Evolutionary conservation across 106 monocot genomes (phyloP).

Genomic region (Agapanthus africanus): DNA sequence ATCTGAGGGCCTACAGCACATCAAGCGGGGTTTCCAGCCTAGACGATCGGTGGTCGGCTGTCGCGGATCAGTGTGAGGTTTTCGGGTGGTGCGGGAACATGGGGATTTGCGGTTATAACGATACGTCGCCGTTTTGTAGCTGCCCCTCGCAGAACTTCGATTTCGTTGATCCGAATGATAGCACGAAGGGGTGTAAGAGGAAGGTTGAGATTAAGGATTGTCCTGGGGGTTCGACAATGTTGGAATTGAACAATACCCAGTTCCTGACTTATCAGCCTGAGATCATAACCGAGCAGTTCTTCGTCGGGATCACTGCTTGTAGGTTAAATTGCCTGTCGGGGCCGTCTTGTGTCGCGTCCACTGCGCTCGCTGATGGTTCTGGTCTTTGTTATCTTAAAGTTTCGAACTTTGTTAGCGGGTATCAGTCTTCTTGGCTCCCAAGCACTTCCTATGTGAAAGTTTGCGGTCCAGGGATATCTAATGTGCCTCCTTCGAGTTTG

Average conservation of each 20-base stretch:
- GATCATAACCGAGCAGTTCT: conserved; percentile 39
- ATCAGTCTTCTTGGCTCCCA: conserved; percentile 61
- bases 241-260: conserved; percentile 50
- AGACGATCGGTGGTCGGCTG: conserved; percentile 49
- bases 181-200: conserved; percentile 40
- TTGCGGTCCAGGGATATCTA: conserved; percentile 35
- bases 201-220: conserved; percentile 41
- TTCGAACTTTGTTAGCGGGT: conserved; percentile 53
- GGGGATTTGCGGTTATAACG: conserved; percentile 75
- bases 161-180: conserved; percentile 25
- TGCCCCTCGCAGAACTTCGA: conserved; percentile 79
- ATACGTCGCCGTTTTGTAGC: conserved; percentile 45
- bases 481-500: neutral
- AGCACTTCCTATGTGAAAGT: conserved; percentile 83
- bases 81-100: conserved; percentile 84
- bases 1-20: conserved; percentile 62
- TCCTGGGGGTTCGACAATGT: conserved; percentile 54
- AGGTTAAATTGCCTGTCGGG: conserved; percentile 52
- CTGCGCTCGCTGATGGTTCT: conserved; percentile 69
- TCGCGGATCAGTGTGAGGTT: conserved; percentile 78
- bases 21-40: conserved; percentile 1
- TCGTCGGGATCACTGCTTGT: conserved; percentile 63
- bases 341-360: conserved; percentile 55
- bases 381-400: conserved; percentile 66
- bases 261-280: conserved; percentile 73